Evolutionary conservation across 2,329 filamentous ascomycete species (phyloP).

Genomic region (Cercospora zeina): DNA sequence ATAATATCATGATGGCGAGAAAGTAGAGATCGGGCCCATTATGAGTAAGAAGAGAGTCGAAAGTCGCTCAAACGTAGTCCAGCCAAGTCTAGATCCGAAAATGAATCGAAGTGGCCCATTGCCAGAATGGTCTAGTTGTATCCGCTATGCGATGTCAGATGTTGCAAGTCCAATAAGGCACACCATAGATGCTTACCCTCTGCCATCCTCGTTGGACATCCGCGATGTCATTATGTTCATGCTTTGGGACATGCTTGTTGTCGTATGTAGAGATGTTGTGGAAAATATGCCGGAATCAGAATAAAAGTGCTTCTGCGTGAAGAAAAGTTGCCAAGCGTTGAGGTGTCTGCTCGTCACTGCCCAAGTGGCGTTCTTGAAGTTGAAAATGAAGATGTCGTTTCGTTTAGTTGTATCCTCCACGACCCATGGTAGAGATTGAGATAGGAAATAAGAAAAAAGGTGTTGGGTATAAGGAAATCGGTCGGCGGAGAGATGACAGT

Average conservation of each 20-base stretch:
- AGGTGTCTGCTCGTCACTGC: slow-evolving; percentile 2
- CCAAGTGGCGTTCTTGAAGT: slow-evolving; percentile 4
- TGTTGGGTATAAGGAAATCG: slow-evolving; percentile 17
- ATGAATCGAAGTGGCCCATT: slow-evolving; percentile 3
- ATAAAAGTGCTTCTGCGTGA: neutral
- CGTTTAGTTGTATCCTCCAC: slow-evolving; percentile 48
- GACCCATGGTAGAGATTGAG: slow-evolving; percentile 39
- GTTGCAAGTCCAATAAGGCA: neutral
- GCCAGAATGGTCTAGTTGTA: slow-evolving; percentile 25
- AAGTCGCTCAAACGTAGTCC: neutral
- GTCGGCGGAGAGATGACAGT: slow-evolving; percentile 6
- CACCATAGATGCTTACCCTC: slow-evolving; percentile 30
- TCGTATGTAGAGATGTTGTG: neutral
- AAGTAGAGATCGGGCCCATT: neutral
- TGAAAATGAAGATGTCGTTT: slow-evolving; percentile 19
- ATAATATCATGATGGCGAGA: neutral
- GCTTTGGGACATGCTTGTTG: neutral
- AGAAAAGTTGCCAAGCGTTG: neutral
- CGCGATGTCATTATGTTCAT: slow-evolving; percentile 3
- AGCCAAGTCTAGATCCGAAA: slow-evolving; percentile 25
- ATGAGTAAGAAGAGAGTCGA: neutral
- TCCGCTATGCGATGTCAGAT: slow-evolving; percentile 29
- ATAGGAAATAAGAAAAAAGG: slow-evolving; percentile 23
- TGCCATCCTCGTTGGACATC: slow-evolving; percentile 33
- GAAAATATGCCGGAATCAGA: slow-evolving; percentile 17